Conservation (phyloP, 495 filamentous ascomycete species). For the Symbiotaphrina buchneri region DNA sequence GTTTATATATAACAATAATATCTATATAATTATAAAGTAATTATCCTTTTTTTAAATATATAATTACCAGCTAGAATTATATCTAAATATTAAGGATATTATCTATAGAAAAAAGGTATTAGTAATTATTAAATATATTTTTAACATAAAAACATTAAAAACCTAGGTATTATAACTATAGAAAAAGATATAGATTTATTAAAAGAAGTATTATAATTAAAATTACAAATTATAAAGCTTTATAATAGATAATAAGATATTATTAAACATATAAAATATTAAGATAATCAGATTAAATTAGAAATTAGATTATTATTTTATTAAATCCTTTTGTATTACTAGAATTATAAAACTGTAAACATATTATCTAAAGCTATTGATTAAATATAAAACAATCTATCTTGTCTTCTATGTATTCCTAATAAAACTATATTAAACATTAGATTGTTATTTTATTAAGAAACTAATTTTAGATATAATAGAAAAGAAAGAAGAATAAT, state of each 20-base stretch:
- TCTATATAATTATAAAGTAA: constrained; percentile 5
- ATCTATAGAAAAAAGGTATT: background rate
- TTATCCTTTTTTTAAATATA: constrained; percentile 9
- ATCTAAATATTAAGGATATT: background rate
- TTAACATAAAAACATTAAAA: background rate
- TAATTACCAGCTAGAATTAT: constrained; percentile 1
- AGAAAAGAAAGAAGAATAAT: background rate
- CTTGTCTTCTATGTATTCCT: constrained; percentile 4
- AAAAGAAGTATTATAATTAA: constrained; percentile 2
- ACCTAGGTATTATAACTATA: background rate
- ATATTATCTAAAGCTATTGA: background rate
- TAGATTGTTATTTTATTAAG: no score
- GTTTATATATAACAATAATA: constrained; percentile 10
- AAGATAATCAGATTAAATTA: background rate
- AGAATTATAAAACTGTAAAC: background rate
- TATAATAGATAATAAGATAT: background rate
- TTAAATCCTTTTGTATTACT: background rate
- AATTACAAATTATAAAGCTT: background rate
- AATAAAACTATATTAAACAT: constrained; percentile 3
- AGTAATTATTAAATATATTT: background rate
- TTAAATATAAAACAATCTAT: background rate
- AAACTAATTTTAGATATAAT: background rate
- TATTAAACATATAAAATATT: constrained; percentile 1
- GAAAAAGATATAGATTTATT: background rate
- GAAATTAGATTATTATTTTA: background rate